Evolutionary conservation across 495 filamentous ascomycete species (phyloP).

Genomic region (Lophium mytilinum): DNA sequence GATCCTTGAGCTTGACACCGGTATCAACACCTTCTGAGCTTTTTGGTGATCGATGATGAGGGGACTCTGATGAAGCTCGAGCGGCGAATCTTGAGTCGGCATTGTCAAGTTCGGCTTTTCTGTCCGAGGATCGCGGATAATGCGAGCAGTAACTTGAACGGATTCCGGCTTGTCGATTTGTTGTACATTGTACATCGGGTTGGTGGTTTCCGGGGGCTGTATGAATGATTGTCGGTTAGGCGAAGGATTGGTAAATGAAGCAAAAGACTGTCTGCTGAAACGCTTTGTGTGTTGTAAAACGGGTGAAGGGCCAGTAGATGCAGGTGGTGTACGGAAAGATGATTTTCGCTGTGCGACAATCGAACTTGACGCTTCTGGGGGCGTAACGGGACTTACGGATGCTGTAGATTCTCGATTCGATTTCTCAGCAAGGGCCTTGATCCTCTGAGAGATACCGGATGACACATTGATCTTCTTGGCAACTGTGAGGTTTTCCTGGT

Average conservation of each 20-base stretch:
- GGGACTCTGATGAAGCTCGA: constrained; percentile 63
- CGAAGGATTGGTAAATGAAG: constrained; percentile 15
- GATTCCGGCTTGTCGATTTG: constrained; percentile 44
- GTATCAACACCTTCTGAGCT: constrained; percentile 23
- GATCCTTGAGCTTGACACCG: constrained; percentile 7
- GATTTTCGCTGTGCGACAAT: constrained; percentile 27
- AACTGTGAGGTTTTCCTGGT: constrained; percentile 32
- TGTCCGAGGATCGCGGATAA: constrained; percentile 51
- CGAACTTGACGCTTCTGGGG: constrained; percentile 18
- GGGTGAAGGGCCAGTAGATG: constrained; percentile 12
- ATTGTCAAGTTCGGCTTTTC: constrained; percentile 31
- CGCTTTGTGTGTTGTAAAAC: constrained; percentile 6
- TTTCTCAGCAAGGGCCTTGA: constrained; percentile 61
- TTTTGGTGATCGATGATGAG: constrained; percentile 62
- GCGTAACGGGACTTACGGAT: constrained; percentile 20
- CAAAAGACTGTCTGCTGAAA: constrained; percentile 9
- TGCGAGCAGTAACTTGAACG: constrained; percentile 72
- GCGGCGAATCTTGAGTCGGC: constrained; percentile 38
- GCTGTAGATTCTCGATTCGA: constrained; percentile 24
- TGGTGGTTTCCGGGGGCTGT: constrained; percentile 13
- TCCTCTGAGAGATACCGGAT: constrained; percentile 79
- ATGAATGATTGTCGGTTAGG: constrained; percentile 14
- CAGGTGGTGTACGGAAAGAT: constrained; percentile 18
- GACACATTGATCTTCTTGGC: constrained; percentile 76
- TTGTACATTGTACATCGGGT: constrained; percentile 19